Base-by-base conservation (phyloP, 2,329 filamentous ascomycete genomes). In the Cytospora leucostoma region DNA sequence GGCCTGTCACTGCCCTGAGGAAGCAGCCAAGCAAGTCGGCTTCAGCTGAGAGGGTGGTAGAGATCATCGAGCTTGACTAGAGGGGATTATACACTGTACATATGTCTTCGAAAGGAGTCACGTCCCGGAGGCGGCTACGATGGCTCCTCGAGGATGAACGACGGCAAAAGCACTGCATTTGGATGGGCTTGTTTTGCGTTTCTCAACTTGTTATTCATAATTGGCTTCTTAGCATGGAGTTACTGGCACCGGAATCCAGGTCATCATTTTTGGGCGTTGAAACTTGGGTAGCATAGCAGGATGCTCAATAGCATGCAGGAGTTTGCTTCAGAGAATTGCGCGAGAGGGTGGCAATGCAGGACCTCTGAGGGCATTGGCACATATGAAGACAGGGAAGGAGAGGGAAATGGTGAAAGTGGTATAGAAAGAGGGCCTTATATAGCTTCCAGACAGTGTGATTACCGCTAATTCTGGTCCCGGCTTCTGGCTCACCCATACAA, bases 11-110 rank as follows among this genome's bases (percentile, higher is more conserved):
- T 12, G 52, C 56, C 32, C 38, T 55, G 33, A 66, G 64, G 34
- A 51, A 27, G 35, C 17, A 33, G n/a, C 49, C 60, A 17, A 44
- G 40, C 52, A 50, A 61, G 19, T 57, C 61, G n/a, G 19, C 33
- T 10, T 54, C 54, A 12, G 51, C 61, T 7, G 61, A 64, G 58
- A 60, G 51, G 34, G 33, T 61, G 12, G 35, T 64, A 34, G 64
- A 66, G 38, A 27, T 66, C 10, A 66, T 66, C 19, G 64, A 66
- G 54, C 40, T 66, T 21, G 64, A 66, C 44, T 66, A 59, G 38
- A 12, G 21, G n/a, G n/a, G 19, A 2, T n/a, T 27, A 32, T 19
- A 19, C 10, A n/a, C 35, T 59, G 50, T 27, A 27, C 8, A 50
- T 10, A 27, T 19, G 33, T n/a, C 51, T 27, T 33, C 40, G 5